Evolutionary conservation across 2,329 filamentous ascomycete species (phyloP).

Genomic region (Phialophora verrucosa): DNA sequence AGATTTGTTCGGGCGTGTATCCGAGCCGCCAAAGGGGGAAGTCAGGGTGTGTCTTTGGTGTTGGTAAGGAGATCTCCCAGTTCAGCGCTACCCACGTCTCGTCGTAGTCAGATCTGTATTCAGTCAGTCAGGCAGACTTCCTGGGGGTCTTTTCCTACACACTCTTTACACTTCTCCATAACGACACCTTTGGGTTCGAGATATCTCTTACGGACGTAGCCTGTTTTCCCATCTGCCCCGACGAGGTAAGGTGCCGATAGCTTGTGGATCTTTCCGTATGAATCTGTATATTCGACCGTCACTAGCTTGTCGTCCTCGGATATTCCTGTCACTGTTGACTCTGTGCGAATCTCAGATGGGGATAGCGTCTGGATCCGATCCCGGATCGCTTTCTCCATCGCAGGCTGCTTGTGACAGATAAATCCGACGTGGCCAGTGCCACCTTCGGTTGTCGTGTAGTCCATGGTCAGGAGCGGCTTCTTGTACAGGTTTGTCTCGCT

Average conservation of each 20-base stretch:
- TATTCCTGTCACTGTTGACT: conserved; percentile 29
- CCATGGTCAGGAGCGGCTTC: conserved; percentile 32
- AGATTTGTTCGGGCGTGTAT: conserved; percentile 41
- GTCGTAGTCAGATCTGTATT: conserved; percentile 40
- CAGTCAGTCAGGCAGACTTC: neutral
- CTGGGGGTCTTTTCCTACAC: conserved; percentile 2
- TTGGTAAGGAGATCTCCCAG: conserved; percentile 41
- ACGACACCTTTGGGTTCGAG: conserved; percentile 41
- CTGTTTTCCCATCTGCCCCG: conserved; percentile 44
- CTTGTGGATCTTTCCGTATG: conserved; percentile 26
- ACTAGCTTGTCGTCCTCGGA: conserved; percentile 25
- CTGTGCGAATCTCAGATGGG: conserved; percentile 29
- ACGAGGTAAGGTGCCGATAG: conserved; percentile 42
- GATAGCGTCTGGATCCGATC: conserved; percentile 26
- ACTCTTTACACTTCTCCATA: conserved; percentile 35
- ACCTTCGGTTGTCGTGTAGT: conserved; percentile 39
- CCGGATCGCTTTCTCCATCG: conserved; percentile 41
- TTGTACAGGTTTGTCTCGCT: conserved; percentile 29
- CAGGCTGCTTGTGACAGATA: conserved; percentile 43
- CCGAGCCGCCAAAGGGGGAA: conserved; percentile 43
- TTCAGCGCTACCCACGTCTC: conserved; percentile 44
- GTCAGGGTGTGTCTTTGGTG: conserved; percentile 40
- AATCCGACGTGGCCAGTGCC: conserved; percentile 43
- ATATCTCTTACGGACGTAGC: conserved; percentile 43
- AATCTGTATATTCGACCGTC: conserved; percentile 31